Conservation (phyloP, 371 early-diverging fungal species). For the Rhizomucor pusillus region DNA sequence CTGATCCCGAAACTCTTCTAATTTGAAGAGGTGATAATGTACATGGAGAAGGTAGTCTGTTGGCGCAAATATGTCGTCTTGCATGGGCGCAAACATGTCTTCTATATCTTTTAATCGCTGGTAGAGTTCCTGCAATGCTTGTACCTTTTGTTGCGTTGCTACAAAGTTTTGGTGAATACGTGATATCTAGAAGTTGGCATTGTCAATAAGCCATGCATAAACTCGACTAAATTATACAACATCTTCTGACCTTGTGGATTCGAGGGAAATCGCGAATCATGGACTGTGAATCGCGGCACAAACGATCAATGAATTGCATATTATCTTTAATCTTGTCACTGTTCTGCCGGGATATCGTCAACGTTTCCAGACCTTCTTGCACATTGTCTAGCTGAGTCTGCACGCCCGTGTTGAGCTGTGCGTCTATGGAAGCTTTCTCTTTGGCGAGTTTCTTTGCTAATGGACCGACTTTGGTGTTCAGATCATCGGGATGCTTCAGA, state of each 20-base stretch:
- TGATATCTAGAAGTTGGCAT: slow-evolving; percentile 63
- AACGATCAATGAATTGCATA: slow-evolving; percentile 77
- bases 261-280: slow-evolving; percentile 84
- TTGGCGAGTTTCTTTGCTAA: slow-evolving; percentile 78
- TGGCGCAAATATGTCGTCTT: slow-evolving; percentile 57
- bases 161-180: slow-evolving; percentile 91
- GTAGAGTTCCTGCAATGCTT: slow-evolving; percentile 83
- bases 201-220: neutral
- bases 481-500: slow-evolving; percentile 92
- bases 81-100: slow-evolving; percentile 71
- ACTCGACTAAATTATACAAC: neutral
- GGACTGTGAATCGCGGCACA: slow-evolving; percentile 82
- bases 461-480: slow-evolving; percentile 77
- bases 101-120: slow-evolving; percentile 72
- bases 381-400: slow-evolving; percentile 92
- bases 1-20: slow-evolving; percentile 84
- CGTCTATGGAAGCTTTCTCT: slow-evolving; percentile 93
- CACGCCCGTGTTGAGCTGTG: slow-evolving; percentile 91
- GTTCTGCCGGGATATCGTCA: slow-evolving; percentile 65
- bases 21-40: slow-evolving; percentile 84
- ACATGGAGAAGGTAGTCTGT: slow-evolving; percentile 78
- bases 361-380: slow-evolving; percentile 81
- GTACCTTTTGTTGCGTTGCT: slow-evolving; percentile 79
- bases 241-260: slow-evolving; percentile 71
- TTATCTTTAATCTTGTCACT: slow-evolving; percentile 67